Base-by-base conservation (phyloP, 768 basidiomycete genomes). In the Leucogyrophana mollusca region DNA sequence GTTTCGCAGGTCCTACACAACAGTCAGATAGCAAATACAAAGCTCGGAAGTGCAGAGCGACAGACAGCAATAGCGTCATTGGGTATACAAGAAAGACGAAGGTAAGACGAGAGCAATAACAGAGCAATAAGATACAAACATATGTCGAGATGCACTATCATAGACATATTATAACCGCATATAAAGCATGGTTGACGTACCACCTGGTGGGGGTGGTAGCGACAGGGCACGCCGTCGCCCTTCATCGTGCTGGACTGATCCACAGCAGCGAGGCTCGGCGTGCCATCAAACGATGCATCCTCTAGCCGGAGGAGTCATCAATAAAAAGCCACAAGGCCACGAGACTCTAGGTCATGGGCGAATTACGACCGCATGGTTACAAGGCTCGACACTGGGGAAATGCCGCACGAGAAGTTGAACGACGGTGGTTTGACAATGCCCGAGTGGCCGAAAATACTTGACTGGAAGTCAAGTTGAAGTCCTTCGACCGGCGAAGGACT, bases 181-280 rank as follows among this genome's bases (percentile, higher is more conserved):
- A 16, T 8, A 4, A 16, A 33, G 18, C 17, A 46, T 30, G 21
- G 0, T 3, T 3, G 20, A 18, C 18, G 27, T 40, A 44, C 32
- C 43, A 49, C 22, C 14, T 44, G 34, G 6, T 33, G 43, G 22
- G 16, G 18, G 14, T 44, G 21, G 16, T 30, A 30, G 27, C 11
- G 5, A 22, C 24, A 1, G 10, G 44, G 17, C 38, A 25, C 13
- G 39, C 38, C 39, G 4, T 16, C 20, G 16, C 46, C 27, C 7
- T 18, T 45, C 40, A 39, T 46, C 46, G 32, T 33, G 8, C 3
- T 25, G 14, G 14, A 14, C 40, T 45, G 27, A 44, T 45, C 43
- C 46, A 6, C 32, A 47, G 40, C 46, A 47, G 43, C 22, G 22
- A 47, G 46, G 43, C 46, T 3, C 16, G 43, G 21, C 42, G 46